These are phyloP conservation scores for Nicotiana tomentosiformis DNA, from an alignment of 257 asterid genomes.

Conservation along the genomic window DNA sequence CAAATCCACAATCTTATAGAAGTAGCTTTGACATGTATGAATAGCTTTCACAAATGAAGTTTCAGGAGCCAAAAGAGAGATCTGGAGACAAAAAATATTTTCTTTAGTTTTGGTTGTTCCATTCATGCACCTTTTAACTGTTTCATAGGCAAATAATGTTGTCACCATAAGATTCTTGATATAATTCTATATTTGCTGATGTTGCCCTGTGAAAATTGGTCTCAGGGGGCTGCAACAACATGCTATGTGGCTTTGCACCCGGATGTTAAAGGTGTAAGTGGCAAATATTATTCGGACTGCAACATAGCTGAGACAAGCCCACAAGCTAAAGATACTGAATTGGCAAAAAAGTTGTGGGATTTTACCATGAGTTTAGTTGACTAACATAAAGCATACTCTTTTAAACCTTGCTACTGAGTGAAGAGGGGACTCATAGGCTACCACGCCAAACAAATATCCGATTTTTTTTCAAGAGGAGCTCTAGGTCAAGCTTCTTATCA, in stretches of 20 bases:
- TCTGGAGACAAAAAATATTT: neutral
- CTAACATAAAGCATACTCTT: neutral
- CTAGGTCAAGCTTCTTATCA: no score
- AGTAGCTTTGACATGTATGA: neutral
- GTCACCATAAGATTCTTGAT: neutral
- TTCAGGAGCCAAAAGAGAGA: neutral
- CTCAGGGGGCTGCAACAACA: conserved; percentile 37
- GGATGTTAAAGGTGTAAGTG: conserved; percentile 28
- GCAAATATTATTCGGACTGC: conserved; percentile 27
- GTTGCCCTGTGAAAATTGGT: neutral
- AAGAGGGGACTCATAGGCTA: neutral
- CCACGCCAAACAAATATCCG: no score
- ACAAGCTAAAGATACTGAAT: conserved; percentile 23
- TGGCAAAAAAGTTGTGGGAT: conserved; percentile 32
- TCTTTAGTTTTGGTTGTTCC: neutral
- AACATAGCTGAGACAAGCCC: conserved; percentile 21
- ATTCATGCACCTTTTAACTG: neutral
- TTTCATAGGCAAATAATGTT: neutral
- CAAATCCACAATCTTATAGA: neutral
- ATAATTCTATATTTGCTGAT: neutral
- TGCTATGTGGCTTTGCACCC: conserved; percentile 39
- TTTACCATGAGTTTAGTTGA: conserved; percentile 18
- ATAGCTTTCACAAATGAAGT: neutral
- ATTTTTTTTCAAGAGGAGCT: no score
- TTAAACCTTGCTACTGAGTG: neutral